Percentiles rank a stretch among this genome's conserved stretches.
Evolutionary conservation across 495 filamentous ascomycete genomes (phyloP).

Genomic region (Trichoderma virens): DNA sequence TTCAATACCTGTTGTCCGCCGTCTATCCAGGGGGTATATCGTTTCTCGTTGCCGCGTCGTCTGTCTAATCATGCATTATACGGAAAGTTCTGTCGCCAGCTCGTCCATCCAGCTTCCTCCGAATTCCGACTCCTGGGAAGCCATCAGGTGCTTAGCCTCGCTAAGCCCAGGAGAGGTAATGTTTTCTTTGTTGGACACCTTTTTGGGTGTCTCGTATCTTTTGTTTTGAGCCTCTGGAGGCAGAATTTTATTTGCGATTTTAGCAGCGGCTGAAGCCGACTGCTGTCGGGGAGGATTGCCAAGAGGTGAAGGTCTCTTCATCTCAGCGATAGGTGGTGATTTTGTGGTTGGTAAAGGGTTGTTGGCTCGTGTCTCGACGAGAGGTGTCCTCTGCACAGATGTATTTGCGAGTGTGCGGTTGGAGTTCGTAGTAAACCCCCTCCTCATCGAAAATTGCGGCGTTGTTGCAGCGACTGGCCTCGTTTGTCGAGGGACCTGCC

Average conservation of each 20-base stretch:
- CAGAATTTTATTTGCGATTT: not conserved
- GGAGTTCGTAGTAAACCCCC: not conserved
- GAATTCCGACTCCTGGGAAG: slow-evolving; percentile 37
- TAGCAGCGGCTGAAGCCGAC: not conserved
- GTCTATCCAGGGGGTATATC: not conserved
- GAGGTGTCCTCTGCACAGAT: not conserved
- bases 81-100: slow-evolving; percentile 8
- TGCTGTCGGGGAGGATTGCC: not conserved
- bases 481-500: not conserved
- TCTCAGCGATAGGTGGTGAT: not conserved
- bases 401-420: not conserved
- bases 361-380: not conserved
- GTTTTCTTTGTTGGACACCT: slow-evolving; percentile 9
- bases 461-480: not conserved
- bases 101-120: slow-evolving; percentile 30
- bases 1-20: not conserved
- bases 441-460: not conserved
- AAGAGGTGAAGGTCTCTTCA: not conserved
- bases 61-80: not conserved
- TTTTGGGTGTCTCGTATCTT: not conserved
- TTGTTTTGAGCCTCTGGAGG: not conserved
- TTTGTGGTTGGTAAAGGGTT: not conserved
- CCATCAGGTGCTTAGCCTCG: not conserved
- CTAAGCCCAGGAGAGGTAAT: not conserved
- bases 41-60: not conserved